Evolutionary conservation across 768 basidiomycete species (phyloP).

Genomic region (Leucosporidium scottii): DNA sequence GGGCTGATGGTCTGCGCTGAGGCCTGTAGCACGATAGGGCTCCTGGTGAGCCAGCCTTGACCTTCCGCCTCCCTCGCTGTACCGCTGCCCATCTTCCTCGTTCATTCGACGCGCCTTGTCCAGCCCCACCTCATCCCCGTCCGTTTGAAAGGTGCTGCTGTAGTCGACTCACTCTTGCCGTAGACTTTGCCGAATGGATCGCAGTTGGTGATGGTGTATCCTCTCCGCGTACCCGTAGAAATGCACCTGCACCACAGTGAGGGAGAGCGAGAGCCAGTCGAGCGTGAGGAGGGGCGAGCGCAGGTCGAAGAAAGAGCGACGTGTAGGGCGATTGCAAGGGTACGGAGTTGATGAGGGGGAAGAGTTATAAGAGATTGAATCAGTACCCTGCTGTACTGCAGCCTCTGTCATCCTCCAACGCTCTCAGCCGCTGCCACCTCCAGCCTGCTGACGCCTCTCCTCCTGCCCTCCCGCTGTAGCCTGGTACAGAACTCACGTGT

Average conservation of each 20-base stretch:
- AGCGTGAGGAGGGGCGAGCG: background rate
- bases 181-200: constrained; percentile 96
- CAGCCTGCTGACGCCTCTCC: background rate
- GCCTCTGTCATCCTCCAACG: background rate
- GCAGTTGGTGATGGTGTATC: constrained; percentile 95
- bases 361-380: too few species aligned
- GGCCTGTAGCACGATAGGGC: too few species aligned
- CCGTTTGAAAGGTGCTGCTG: constrained; percentile 1
- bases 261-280: background rate
- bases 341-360: background rate
- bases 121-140: background rate
- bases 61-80: too few species aligned
- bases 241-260: constrained; percentile 54
- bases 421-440: background rate
- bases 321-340: background rate
- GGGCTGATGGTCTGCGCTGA: too few species aligned
- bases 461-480: background rate
- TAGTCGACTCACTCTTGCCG: constrained; percentile 67
- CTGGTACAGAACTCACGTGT: constrained; percentile 55
- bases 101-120: too few species aligned
- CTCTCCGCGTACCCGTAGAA: constrained; percentile 87
- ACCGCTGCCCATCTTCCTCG: too few species aligned
- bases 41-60: too few species aligned
- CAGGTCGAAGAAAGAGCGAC: too few species aligned
- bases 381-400: background rate